Base-by-base conservation (phyloP, 148 eudicot species). In the Amaranthus cruentus region DNA sequence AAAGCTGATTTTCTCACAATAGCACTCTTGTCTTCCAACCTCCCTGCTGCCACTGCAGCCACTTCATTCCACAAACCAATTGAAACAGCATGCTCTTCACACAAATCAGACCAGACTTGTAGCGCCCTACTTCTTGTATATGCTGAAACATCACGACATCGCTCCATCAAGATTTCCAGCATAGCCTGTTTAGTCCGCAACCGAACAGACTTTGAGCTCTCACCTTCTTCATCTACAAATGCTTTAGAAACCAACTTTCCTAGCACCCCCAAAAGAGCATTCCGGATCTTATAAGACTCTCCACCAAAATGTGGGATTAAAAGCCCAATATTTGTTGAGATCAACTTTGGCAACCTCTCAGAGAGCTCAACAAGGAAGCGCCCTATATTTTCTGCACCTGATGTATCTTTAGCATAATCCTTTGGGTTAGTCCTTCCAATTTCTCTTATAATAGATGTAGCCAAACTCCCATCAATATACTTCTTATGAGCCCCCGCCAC, bases 11-110 rank as follows among this genome's bases (percentile, higher is more conserved):
- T 94, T 83, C 98, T 84, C 50, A 94, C 98, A 70, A 94, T 88
- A 48, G 97, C 90, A 84, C 91, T 85, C 77, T 91, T 94, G 82
- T 94, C 98, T 82, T 91, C 97, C 82, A 94, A 80, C 81, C 98
- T 90, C 71, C 98, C 98, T 66, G 98, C 89, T 71, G 96, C 90
- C 60, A 91, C 79, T 72, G 88, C 84, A 52, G 97, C 98, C 74
- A 91, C 88, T 81, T 94, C 97, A 85, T 89, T 91, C 98, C 98
- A 94, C 69, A 91, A 63, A 76, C 98, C 98, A 76, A 94, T 91
- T 67, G 98, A 83, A 62, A 94, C 81, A 73, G 93, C 85, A 81
- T 88, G 96, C 72, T 94, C 93, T 86, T 94, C 96, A 72, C 98
- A 91, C 79, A 94, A 75, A 66, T 94, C 98, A 59, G 91, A 87